Conservation (phyloP, 129 eudicot species). For the Lactuca saligna region DNA sequence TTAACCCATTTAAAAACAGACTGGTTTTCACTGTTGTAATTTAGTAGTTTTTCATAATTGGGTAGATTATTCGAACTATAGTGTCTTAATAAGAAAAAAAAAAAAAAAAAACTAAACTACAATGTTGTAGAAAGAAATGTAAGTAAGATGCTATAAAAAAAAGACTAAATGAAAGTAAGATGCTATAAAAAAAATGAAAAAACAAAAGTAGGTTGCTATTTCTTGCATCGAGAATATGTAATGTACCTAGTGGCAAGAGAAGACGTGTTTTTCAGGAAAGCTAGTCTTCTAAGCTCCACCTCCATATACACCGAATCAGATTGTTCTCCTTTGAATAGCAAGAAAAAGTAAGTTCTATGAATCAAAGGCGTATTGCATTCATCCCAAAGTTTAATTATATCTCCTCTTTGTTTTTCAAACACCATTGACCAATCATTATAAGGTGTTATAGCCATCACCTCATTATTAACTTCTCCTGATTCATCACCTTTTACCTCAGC, state of each 20-base stretch:
- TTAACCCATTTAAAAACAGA: no score
- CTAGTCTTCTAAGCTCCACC: slow-evolving; percentile 76
- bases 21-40: no score
- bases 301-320: slow-evolving; percentile 86
- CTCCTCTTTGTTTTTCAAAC: slow-evolving; percentile 63
- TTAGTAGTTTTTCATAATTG: no score
- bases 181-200: no score
- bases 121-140: no score
- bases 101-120: no score
- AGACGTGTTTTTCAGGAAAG: slow-evolving; percentile 54
- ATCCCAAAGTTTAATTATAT: slow-evolving; percentile 78
- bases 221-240: not conserved
- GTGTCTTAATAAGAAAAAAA: no score
- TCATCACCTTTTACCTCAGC: slow-evolving; percentile 24
- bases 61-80: no score
- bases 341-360: slow-evolving; percentile 72
- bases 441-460: slow-evolving; percentile 12
- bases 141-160: no score
- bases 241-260: slow-evolving; percentile 51
- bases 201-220: not conserved
- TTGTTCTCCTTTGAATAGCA: slow-evolving; percentile 79
- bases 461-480: slow-evolving; percentile 3
- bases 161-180: no score
- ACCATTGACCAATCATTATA: slow-evolving; percentile 36
- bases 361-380: slow-evolving; percentile 68